These are phyloP conservation scores for Solanum appendiculatum DNA, from an alignment of 257 asterid genomes.

Conservation along the genomic window DNA sequence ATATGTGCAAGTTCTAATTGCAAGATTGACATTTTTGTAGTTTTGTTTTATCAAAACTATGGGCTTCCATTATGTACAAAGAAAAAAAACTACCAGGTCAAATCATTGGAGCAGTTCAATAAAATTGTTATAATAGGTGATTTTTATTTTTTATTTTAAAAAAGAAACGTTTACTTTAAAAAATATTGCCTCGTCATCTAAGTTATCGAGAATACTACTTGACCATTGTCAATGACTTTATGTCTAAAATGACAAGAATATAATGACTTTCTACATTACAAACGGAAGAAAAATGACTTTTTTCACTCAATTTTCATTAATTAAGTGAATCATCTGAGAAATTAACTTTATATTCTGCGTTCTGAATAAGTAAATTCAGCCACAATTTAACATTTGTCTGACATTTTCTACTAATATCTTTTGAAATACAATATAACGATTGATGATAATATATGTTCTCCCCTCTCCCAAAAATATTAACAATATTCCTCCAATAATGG, in stretches of 20 bases:
- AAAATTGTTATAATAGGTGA: not conserved
- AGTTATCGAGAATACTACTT: not conserved
- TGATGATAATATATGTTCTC: not conserved
- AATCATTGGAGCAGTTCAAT: not conserved
- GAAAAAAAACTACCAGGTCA: not conserved
- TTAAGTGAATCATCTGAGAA: not conserved
- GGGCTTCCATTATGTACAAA: not conserved
- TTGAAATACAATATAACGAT: not conserved
- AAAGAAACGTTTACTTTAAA: not conserved
- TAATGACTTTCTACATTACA: not conserved
- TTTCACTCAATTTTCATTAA: not conserved
- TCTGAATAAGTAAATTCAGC: no score
- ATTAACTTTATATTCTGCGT: not conserved
- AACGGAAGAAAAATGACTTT: not conserved
- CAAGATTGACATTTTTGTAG: not conserved
- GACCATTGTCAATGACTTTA: not conserved
- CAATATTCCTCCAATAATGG: not conserved
- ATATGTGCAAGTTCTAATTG: not conserved
- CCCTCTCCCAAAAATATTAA: not conserved
- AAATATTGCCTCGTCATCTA: not conserved
- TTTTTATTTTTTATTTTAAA: not conserved
- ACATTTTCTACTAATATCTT: not conserved
- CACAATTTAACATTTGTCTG: not conserved
- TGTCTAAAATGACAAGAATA: not conserved
- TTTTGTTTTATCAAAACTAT: not conserved